A percentile compares a stretch with the other conserved stretches of the same genome.
Conservation (phyloP, 441 rosid genomes). For the Jatropha podagrica region DNA sequence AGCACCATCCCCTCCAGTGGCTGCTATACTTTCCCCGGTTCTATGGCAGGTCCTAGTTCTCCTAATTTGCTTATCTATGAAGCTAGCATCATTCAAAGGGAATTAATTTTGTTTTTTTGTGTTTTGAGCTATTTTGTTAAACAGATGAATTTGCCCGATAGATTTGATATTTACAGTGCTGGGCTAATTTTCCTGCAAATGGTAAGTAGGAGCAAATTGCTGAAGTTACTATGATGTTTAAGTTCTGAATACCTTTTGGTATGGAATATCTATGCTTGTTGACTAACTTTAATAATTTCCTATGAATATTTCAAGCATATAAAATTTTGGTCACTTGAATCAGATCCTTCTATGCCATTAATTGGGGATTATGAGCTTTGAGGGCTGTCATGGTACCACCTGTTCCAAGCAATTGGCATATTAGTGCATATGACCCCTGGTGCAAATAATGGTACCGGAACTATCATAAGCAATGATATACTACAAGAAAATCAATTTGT, state of each 20-base stretch:
- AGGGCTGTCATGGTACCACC: background rate
- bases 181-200: constrained; percentile 92
- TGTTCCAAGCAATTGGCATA: background rate
- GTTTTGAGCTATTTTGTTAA: constrained; percentile 26
- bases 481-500: too few species aligned
- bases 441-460: background rate
- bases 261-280: background rate
- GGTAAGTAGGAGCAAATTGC: constrained; percentile 47
- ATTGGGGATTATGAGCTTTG: background rate
- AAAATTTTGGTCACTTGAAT: background rate
- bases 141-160: constrained; percentile 94
- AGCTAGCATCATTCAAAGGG: constrained; percentile 9
- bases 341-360: background rate
- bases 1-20: constrained; percentile 96
- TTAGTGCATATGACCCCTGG: background rate
- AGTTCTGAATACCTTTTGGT: background rate
- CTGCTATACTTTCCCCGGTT: constrained; percentile 92
- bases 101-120: constrained; percentile 1
- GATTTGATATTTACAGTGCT: constrained; percentile 87
- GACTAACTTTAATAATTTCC: background rate
- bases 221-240: background rate
- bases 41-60: constrained; percentile 75
- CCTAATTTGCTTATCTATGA: constrained; percentile 13
- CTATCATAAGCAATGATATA: background rate
- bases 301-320: constrained; percentile 2